Evolutionary conservation across 116 monocot genomes (phyloP), one percentile per base, ranked within the genome.

Genomic region (Iris pallida): DNA sequence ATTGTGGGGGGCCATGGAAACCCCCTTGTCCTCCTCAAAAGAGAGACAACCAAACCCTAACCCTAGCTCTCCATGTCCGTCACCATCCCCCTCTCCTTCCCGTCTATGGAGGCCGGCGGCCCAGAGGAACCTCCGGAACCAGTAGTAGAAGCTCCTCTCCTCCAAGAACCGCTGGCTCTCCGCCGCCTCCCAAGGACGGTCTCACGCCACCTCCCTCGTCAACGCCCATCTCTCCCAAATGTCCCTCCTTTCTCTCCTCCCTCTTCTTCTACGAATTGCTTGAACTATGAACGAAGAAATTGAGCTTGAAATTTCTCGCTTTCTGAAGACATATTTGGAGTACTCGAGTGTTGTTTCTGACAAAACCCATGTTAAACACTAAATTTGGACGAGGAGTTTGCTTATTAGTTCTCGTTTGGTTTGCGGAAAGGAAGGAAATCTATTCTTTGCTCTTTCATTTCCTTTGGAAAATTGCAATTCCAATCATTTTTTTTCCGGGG

Each of bases 41-140:
- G 11, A 7, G 11, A 30, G 30, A 30, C 2, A 51, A 51, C 7
- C 49, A 7, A 77, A 16, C 43, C 74, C 61, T 55, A 75, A 64
- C 19, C 19, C 51, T 9, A 20, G 5, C 63, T 59, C 65, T 18
- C 30, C 30, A 30, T 30, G 30, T 30, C 54, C 64, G 7, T 78
- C 83, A 2, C 67, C 73, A 0, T 83, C 79, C 6, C 66, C 88
- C 3, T 68, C 82, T 8, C 70, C 84, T 11, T 56, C 19, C 13
- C 72, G 89, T 51, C 69, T 84, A 20, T 95, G 91, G 95, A 66
- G 85, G 79, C 86, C 91, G 12, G 84, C 85, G 13, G 91, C 91
- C 16, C 91, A 91, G 55, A 53, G 76, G 43, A 95, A 95, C 79
- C 30, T 95, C 19, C 68, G 76, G 72, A 91, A 95, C 73, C 88